phyloP scores from a whole-genome alignment of 495 filamentous ascomycete species.

The Podospora pseudopauciseta region DNA sequence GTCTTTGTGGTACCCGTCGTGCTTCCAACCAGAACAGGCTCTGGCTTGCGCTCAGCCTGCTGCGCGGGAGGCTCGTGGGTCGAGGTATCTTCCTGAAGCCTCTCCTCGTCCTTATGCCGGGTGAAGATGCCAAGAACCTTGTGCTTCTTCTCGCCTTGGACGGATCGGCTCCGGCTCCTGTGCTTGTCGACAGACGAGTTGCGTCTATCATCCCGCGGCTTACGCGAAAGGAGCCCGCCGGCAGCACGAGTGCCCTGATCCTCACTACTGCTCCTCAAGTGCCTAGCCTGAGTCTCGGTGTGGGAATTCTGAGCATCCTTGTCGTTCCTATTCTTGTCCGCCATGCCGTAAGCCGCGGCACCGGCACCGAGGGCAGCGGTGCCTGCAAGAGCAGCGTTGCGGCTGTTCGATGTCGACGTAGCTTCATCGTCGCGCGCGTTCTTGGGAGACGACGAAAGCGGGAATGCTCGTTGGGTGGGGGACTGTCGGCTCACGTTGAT shows the following conservation, averaged over 20 bases:
- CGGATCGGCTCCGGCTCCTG: constrained; percentile 3
- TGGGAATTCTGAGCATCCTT: constrained; percentile 14
- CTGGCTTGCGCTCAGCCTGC: constrained; percentile 8
- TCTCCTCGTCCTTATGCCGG: constrained; percentile 29
- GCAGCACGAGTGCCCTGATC: background rate
- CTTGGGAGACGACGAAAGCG: background rate
- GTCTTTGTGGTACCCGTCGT: background rate
- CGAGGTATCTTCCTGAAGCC: constrained; percentile 13
- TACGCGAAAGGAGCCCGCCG: background rate
- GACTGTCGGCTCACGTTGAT: background rate
- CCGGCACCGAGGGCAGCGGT: constrained; percentile 21
- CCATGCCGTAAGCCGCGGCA: constrained; percentile 16
- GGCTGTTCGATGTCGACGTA: background rate
- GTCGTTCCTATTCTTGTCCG: constrained; percentile 20
- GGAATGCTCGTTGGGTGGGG: constrained; percentile 10
- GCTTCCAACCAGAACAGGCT: background rate
- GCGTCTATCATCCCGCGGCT: constrained; percentile 3
- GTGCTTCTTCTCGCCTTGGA: constrained; percentile 26
- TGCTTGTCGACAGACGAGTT: constrained; percentile 12
- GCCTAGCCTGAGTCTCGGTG: constrained; percentile 6
- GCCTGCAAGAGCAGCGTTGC: constrained; percentile 13
- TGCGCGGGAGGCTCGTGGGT: constrained; percentile 15
- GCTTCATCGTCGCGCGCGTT: background rate
- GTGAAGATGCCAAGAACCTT: constrained; percentile 32
- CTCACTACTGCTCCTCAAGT: constrained; percentile 5